Evolutionary conservation across 1,284 basidiomycete genomes (phyloP).

Genomic region (Marasmius fiardii): DNA sequence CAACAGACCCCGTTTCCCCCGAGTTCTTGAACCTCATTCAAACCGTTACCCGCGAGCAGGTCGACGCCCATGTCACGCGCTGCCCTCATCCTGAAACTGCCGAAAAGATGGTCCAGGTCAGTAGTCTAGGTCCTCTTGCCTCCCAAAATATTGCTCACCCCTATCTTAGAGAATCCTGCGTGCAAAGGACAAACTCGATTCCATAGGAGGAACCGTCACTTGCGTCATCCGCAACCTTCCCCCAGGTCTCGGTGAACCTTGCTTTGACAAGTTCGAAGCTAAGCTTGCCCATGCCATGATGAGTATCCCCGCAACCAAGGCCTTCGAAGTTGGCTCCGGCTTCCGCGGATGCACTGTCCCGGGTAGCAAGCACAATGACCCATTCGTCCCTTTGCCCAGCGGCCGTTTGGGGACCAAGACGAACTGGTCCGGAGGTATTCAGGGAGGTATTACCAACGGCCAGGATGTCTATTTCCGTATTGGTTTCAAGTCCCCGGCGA

Average conservation of each 20-base stretch:
- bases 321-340: constrained; percentile 96
- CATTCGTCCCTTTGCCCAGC: constrained; percentile 70
- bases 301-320: constrained; percentile 98
- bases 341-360: constrained; percentile 96
- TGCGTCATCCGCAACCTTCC: constrained; percentile 94
- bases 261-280: constrained; percentile 99
- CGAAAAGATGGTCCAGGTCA: constrained; percentile 85
- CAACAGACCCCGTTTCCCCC: constrained; percentile 51
- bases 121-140: constrained; percentile 13
- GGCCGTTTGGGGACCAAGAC: constrained; percentile 82
- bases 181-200: constrained; percentile 89
- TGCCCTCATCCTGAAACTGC: constrained; percentile 91
- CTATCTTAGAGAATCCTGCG: constrained; percentile 79
- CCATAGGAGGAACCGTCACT: constrained; percentile 95
- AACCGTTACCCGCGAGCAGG: constrained; percentile 81
- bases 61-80: constrained; percentile 86
- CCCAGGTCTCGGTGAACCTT: constrained; percentile 92
- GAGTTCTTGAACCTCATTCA: constrained; percentile 83
- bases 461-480: constrained; percentile 98
- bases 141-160: constrained; percentile 10
- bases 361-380: constrained; percentile 92
- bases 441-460: constrained; percentile 97
- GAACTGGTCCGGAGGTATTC: constrained; percentile 97
- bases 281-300: constrained; percentile 97
- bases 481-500: constrained; percentile 98